Base-by-base conservation (phyloP, 148 eudicot species). In the Camellia granthamiana region DNA sequence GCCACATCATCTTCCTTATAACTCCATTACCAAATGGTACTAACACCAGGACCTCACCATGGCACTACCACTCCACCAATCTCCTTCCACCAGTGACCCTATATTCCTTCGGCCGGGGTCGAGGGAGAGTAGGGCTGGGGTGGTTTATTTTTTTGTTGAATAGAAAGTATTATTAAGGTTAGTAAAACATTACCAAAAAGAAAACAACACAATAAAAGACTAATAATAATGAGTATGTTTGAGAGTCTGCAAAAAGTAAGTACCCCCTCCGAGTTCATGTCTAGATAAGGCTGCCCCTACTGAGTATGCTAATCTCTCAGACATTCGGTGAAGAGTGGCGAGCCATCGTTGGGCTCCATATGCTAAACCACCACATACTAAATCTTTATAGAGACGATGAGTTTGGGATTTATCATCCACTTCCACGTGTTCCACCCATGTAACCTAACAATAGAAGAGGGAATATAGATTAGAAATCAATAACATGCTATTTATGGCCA, bases 361-460 rank as follows among this genome's bases (percentile, higher is more conserved):
- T 5, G 80, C 84, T 69, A 54, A 47, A 47, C 52, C 21, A 44
- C 70, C 59, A 64, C 49, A 75, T 8, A 86, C 62, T 56, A 86
- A 56, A 46, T 86, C 82, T 78, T 80, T 81, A 71, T 78, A 86
- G 13, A 86, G 79, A 43, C 68, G 80, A 78, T 83, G 80, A 51
- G 76, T 78, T 38, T 18, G 62, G 30, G 72, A 69, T 30, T 74
- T 74, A 11, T 81, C 83, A 7, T 86, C 81, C 55, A 83, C 86
- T 80, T 86, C 84, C 23, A 86, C 88, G 9, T 83, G 88, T 52
- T 86, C 88, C 52, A 83, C 74, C 88, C 88, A 86, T 49, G 84
- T 83, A 14, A 86, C 65, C 88, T 86, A 69, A 38, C 42, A 77
- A 77, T 30, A 30, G 0, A 30, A 30, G 38, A 30, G 38, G 38